A percentile compares a stretch with the other conserved stretches of the same genome.
These are phyloP conservation scores for Conoideocrella luteorostrata DNA, from an alignment of 2,329 filamentous ascomycete species.

Conservation along the genomic window DNA sequence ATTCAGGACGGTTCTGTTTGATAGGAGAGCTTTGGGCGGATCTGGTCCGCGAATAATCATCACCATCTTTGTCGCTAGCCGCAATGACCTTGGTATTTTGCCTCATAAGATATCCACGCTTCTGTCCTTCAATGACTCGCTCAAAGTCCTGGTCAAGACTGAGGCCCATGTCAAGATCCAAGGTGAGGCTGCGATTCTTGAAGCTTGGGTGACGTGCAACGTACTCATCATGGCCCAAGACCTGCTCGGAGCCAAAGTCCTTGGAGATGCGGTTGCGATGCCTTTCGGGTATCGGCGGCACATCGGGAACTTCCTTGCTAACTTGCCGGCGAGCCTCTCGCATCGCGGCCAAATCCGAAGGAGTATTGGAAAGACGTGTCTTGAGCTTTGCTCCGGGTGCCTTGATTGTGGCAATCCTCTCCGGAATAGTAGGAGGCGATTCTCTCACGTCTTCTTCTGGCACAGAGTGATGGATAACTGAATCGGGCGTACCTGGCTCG, in stretches of 20 bases:
- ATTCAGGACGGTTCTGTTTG: conserved; percentile 76
- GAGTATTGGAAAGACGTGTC: conserved; percentile 80
- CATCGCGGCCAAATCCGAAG: conserved; percentile 78
- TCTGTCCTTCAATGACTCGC: conserved; percentile 90
- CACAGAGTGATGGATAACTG: conserved; percentile 76
- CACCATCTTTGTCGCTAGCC: conserved; percentile 69
- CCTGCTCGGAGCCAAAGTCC: conserved; percentile 35
- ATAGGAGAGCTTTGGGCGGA: conserved; percentile 63
- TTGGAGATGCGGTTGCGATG: conserved; percentile 50
- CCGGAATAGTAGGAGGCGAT: conserved; percentile 65
- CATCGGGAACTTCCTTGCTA: conserved; percentile 61
- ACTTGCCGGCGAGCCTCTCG: conserved; percentile 79
- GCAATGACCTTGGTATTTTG: conserved; percentile 97
- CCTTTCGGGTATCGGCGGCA: conserved; percentile 56
- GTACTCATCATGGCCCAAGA: conserved; percentile 33
- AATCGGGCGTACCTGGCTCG: conserved; percentile 73
- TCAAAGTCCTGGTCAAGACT: conserved; percentile 92
- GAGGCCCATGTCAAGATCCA: conserved; percentile 76
- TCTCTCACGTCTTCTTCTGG: conserved; percentile 39
- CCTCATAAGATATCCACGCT: conserved; percentile 98
- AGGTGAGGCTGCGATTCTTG: conserved; percentile 74
- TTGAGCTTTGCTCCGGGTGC: conserved; percentile 81
- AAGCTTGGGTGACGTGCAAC: conserved; percentile 64
- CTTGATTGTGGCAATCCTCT: conserved; percentile 81
- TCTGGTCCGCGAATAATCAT: conserved; percentile 48